Evolutionary conservation across 1,139 yeast species (phyloP).

Genomic region (Yamadazyma jaroonii): DNA sequence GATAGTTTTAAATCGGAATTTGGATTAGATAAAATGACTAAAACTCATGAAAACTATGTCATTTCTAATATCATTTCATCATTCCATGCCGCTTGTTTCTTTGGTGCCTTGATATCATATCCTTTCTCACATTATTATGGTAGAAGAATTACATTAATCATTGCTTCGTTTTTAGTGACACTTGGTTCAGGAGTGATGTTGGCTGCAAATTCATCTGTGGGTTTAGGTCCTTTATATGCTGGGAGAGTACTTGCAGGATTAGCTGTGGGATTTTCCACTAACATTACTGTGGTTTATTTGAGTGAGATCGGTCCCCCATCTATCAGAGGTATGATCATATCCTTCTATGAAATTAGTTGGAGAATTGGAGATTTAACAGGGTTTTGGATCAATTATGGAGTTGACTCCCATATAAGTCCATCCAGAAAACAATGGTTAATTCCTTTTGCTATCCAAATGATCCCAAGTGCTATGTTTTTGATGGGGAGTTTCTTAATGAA

Average conservation of each 20-base stretch:
- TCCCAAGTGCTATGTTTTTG: conserved; percentile 40
- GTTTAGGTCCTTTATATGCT: conserved; percentile 40
- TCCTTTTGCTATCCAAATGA: conserved; percentile 43
- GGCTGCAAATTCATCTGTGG: conserved; percentile 27
- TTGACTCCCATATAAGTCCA: conserved; percentile 27
- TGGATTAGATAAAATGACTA: conserved; percentile 19
- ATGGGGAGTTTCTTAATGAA: conserved; percentile 34
- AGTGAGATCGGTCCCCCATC: conserved; percentile 44
- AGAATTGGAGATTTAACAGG: conserved; percentile 43
- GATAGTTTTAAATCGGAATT: conserved; percentile 35
- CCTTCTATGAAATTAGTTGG: conserved; percentile 44
- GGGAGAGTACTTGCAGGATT: conserved; percentile 43
- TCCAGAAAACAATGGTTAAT: conserved; percentile 38
- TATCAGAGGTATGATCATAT: conserved; percentile 36
- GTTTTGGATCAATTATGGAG: conserved; percentile 44
- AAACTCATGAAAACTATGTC: conserved; percentile 12
- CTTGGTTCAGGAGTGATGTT: conserved; percentile 41
- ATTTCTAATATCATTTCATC: conserved; percentile 40
- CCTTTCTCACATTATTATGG: conserved; percentile 39
- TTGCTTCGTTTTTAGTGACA: conserved; percentile 34
- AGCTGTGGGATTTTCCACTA: conserved; percentile 40
- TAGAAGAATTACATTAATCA: conserved; percentile 31
- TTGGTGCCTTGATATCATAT: conserved; percentile 41
- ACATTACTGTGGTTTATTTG: conserved; percentile 40
- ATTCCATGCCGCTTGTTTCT: conserved; percentile 45